Evolutionary conservation across 352 stramenopile genomes (phyloP), one percentile per base, ranked within the genome.

Genomic region (Pythium dissotocum): DNA sequence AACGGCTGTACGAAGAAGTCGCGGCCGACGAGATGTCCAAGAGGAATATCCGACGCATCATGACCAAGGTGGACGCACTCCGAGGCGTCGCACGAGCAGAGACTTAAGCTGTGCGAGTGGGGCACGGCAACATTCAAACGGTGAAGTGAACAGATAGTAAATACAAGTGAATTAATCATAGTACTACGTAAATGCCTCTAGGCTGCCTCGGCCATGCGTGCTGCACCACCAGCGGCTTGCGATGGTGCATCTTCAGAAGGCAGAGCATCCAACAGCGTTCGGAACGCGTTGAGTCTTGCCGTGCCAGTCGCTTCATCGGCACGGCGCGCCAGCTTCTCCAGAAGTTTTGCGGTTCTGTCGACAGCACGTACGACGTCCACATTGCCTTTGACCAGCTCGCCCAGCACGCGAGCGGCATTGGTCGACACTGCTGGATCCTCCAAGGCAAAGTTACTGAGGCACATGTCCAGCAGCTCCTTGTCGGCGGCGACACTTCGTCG

Each of bases 21-120:
- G 71, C 81, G 2, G 78, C 77, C 10, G 87, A 95, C 33, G 80
- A 93, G 14, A 76, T 88, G 0, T 87, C 83, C 3, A 77, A 80
- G 63, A 84, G 79, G 52, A 93, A 93, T 46, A 92, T 91, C 55
- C 77, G 80, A 5, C 79, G 85, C 12, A 88, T 92, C 59, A 24
- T 91, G 8, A 65, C 71, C 2, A 93, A 91, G 53, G 76, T 89
- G 21, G 82, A 92, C 46, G 44, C 24, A 10, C 35, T 58, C 12
- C 28, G 35, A 24, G 30, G 38, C 12, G 6, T 42, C 36, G 2
- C 36, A 9, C 7, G 7, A 4, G 10, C 36, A 12, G 36, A 42
- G 6, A 14, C 14, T 7, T 42, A 38, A 12, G 10, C 7, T 12
- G 14, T 38, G 36, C 36, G 36, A 42, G 36, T 14, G 7, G 4